Percentiles rank a stretch among this genome's conserved stretches.
Conservation (phyloP, 257 asterid species). For the Rauvolfia tetraphylla region DNA sequence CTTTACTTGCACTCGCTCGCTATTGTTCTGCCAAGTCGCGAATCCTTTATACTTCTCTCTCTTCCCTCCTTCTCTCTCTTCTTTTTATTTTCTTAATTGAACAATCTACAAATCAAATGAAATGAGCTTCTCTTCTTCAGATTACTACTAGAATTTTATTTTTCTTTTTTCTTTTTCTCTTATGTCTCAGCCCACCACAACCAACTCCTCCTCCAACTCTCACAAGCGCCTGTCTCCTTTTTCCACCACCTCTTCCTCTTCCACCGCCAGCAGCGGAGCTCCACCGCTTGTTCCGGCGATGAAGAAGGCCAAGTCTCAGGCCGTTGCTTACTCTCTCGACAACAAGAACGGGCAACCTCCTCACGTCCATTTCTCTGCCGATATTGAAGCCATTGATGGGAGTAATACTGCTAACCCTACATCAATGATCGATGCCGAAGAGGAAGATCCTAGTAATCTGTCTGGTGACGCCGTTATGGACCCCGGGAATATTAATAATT, state of each 20-base stretch:
- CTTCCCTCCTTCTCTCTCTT: not conserved
- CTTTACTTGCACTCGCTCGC: too few species aligned
- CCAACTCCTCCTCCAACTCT: conserved; percentile 36
- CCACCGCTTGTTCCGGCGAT: conserved; percentile 36
- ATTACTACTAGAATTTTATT: not conserved
- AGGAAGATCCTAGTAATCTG: conserved; percentile 29
- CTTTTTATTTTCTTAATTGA: not conserved
- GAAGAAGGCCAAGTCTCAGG: conserved; percentile 79
- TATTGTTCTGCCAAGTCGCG: not conserved
- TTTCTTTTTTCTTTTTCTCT: conserved; percentile 7
- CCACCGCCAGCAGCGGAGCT: conserved; percentile 37
- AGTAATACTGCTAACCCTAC: conserved; percentile 18
- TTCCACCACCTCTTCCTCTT: conserved; percentile 28
- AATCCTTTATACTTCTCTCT: not conserved
- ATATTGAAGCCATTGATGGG: conserved; percentile 27
- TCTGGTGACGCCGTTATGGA: conserved; percentile 47
- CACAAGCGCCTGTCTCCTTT: conserved; percentile 36
- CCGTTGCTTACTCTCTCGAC: conserved; percentile 47
- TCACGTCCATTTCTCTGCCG: conserved; percentile 43
- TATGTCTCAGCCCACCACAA: conserved; percentile 61
- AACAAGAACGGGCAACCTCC: conserved; percentile 51
- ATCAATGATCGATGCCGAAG: conserved; percentile 66
- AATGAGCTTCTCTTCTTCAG: not conserved
- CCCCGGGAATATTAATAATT: conserved; percentile 30
- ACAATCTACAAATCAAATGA: too few species aligned